Evolutionary conservation across 2,329 filamentous ascomycete species (phyloP).

Genomic region (Xylaria sp.): DNA sequence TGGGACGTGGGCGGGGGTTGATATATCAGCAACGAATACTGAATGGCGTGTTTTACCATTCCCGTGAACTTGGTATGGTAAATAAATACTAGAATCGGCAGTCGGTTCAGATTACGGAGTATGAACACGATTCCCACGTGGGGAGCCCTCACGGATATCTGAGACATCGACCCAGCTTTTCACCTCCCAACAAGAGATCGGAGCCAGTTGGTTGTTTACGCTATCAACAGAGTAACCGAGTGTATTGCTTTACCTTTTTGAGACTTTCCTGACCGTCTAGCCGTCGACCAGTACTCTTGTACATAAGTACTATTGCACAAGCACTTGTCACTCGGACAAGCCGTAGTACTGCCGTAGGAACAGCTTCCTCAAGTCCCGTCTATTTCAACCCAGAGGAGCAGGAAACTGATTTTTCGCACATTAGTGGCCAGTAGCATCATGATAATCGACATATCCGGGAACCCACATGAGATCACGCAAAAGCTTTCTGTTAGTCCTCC

Average conservation of each 20-base stretch:
- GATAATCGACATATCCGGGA: constrained; percentile 42
- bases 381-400: not conserved
- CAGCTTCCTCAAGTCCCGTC: not conserved
- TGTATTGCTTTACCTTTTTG: not conserved
- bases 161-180: constrained; percentile 44
- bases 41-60: not conserved
- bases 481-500: constrained; percentile 38
- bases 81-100: constrained; percentile 21
- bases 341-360: not conserved
- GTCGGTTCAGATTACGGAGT: constrained; percentile 19
- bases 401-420: not conserved
- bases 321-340: constrained; percentile 4
- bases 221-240: constrained; percentile 1
- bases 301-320: not conserved
- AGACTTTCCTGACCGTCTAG: not conserved
- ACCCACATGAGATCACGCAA: constrained; percentile 38
- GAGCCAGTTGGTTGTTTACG: constrained; percentile 3
- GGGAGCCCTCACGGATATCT: constrained; percentile 45
- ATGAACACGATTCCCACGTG: constrained; percentile 48
- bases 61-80: not conserved
- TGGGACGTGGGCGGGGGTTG: not conserved
- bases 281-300: too few species aligned
- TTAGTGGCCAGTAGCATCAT: constrained; percentile 38
- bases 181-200: constrained; percentile 13
- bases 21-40: constrained; percentile 11